Conservation (phyloP, 768 basidiomycete species). For the Punctularia strigosozonata region DNA sequence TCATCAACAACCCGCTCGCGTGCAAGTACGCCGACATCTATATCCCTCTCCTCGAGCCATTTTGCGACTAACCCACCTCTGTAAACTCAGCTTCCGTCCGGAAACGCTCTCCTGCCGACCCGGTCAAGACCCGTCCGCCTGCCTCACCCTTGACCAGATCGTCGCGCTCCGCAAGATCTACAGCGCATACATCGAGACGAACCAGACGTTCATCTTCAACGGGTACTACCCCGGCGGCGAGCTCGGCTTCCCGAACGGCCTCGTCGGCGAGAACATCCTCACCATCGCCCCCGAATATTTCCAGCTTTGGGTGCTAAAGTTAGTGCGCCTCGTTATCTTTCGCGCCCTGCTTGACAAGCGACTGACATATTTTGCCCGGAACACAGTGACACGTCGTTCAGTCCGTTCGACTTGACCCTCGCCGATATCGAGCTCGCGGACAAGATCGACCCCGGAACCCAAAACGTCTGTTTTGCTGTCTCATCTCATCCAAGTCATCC, state of each 20-base stretch:
- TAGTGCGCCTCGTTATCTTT: neutral
- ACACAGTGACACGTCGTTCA: conserved; percentile 12
- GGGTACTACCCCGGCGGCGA: conserved; percentile 19
- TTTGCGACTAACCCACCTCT: no score
- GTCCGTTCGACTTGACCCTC: conserved; percentile 9
- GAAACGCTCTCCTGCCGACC: conserved; percentile 16
- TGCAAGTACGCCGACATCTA: conserved; percentile 11
- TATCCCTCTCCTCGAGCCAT: neutral
- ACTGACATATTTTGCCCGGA: neutral
- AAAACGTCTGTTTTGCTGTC: neutral
- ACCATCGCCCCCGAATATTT: conserved; percentile 6
- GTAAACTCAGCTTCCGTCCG: conserved; percentile 12
- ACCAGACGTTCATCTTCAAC: conserved; percentile 14
- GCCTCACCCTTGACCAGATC: conserved; percentile 16
- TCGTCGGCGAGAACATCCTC: conserved; percentile 9
- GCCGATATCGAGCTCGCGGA: conserved; percentile 8
- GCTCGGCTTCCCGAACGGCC: conserved; percentile 7
- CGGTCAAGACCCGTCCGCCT: conserved; percentile 13
- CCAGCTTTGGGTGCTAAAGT: conserved; percentile 13
- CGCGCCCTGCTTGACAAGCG: neutral
- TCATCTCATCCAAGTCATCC: neutral
- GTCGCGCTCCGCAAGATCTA: conserved; percentile 16
- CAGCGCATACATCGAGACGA: conserved; percentile 14
- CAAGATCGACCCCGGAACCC: conserved; percentile 10
- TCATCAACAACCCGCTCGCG: conserved; percentile 15